These are phyloP conservation scores for Fusarium nelsonii DNA, from an alignment of 2,329 filamentous ascomycete genomes.

Conservation along the genomic window DNA sequence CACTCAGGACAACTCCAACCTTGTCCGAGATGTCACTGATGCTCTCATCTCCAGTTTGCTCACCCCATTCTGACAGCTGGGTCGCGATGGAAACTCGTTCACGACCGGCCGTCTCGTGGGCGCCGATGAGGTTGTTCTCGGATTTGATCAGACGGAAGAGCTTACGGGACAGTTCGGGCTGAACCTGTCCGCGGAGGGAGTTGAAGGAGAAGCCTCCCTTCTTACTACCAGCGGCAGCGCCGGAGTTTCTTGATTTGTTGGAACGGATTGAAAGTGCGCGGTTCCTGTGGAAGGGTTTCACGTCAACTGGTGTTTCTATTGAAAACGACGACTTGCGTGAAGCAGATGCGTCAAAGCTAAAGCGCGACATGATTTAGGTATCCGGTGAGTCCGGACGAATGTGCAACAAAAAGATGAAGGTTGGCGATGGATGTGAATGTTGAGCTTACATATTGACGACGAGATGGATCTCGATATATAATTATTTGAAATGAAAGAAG, in stretches of 20 bases:
- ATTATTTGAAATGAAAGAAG: conserved; percentile 6
- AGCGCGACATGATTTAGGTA: conserved; percentile 49
- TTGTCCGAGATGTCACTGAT: conserved; percentile 95
- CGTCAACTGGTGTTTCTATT: conserved; percentile 48
- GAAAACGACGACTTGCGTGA: conserved; percentile 35
- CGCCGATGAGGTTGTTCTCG: conserved; percentile 87
- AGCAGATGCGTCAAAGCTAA: conserved; percentile 50
- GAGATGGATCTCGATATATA: neutral
- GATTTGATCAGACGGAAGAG: conserved; percentile 95
- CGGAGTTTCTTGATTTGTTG: conserved; percentile 62
- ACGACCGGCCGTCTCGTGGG: conserved; percentile 85
- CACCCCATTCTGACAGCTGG: conserved; percentile 96
- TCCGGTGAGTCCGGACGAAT: neutral
- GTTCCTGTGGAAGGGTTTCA: conserved; percentile 65
- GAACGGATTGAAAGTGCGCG: conserved; percentile 81
- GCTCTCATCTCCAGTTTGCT: conserved; percentile 87
- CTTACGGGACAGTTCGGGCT: conserved; percentile 89
- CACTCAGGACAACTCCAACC: conserved; percentile 89
- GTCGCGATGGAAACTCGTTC: conserved; percentile 87
- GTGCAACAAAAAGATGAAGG: neutral
- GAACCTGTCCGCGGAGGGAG: conserved; percentile 84
- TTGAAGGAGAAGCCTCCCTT: conserved; percentile 82
- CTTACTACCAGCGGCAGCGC: conserved; percentile 54
- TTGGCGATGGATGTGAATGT: conserved; percentile 7
- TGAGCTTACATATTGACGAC: conserved; percentile 41